Evolutionary conservation across 2,329 filamentous ascomycete genomes (phyloP).

Genomic region (Pseudogymnoascus sp.): DNA sequence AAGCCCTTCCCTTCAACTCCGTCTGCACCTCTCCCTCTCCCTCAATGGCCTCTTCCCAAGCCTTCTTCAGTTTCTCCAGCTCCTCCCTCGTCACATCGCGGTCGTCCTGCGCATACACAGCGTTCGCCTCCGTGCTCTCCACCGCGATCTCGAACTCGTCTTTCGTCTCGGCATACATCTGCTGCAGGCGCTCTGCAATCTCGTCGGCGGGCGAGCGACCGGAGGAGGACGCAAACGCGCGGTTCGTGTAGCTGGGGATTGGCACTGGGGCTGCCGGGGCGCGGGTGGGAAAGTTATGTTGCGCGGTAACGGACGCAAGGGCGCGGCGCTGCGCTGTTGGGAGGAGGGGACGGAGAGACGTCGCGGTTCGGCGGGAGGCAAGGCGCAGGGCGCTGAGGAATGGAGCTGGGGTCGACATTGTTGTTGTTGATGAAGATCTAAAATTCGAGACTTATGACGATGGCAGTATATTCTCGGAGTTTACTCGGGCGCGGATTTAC

Average conservation of each 20-base stretch:
- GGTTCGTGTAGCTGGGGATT: background rate
- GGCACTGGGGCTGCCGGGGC: background rate
- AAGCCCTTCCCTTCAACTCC: constrained; percentile 36
- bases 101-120: constrained; percentile 39
- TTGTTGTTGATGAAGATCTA: background rate
- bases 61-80: constrained; percentile 31
- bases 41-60: constrained; percentile 27
- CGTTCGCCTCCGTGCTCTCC: constrained; percentile 37
- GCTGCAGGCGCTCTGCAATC: constrained; percentile 21
- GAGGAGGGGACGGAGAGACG: background rate
- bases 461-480: background rate
- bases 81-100: constrained; percentile 39
- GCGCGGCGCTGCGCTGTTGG: background rate
- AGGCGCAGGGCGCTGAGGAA: background rate
- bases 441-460: background rate
- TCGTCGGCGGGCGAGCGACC: constrained; percentile 18
- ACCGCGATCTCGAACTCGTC: constrained; percentile 44
- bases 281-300: background rate
- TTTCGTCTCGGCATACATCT: constrained; percentile 36
- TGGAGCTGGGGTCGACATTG: background rate
- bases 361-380: background rate
- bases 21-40: constrained; percentile 29
- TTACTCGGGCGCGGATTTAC: background rate
- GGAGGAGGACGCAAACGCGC: background rate
- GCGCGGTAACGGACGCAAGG: background rate